Base-by-base conservation (phyloP, 257 asterid genomes). In the Penstemon davidsonii region DNA sequence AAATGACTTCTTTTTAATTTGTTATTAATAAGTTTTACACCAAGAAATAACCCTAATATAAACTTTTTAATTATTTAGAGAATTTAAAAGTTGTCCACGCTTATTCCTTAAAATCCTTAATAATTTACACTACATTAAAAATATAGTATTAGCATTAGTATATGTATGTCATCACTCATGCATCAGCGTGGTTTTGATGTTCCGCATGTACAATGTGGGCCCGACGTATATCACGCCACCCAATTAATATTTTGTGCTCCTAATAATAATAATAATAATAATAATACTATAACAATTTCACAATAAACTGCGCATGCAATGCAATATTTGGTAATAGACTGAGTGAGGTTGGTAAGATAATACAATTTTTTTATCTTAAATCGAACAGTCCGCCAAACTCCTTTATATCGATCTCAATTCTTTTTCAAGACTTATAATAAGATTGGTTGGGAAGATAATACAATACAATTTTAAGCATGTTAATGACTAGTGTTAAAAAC, bases 191-290 rank as follows among this genome's bases (percentile, higher is more conserved):
- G 60, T 13, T 68, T 55, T 72, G 15, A 67, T 62, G 72, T 66
- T 76, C 75, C 80, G 91, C 89, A 83, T 88, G 87, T 81, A 77
- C 75, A 64, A 66, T n/a, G 45, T 39, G 80, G 87, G 84, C 62
- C 67, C 85, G 85, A 68, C 54, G 47, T 25, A 69, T 46, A 75
- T 82, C 93, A 86, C 81, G 90, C 93, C 72, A 73, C 72, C 76
- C 78, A 69, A 70, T 62, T 43, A 68, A 52, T 61, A 57, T 50
- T 53, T 50, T 73, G 3, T 61, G 66, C 69, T 54, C 49, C 69
- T 25, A 25, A 25, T 1, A 25, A 25, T 25, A 15, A 15, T 15
- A 15, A 15, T 15, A 15, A 15, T 25, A 25, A 25, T 1, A 25
- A 25, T 25, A 25, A 10, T 68, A 77, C 78, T 40, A 76, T 67